Evolutionary conservation across 2,329 filamentous ascomycete species (phyloP).

Genomic region (Talaromyces sp.): DNA sequence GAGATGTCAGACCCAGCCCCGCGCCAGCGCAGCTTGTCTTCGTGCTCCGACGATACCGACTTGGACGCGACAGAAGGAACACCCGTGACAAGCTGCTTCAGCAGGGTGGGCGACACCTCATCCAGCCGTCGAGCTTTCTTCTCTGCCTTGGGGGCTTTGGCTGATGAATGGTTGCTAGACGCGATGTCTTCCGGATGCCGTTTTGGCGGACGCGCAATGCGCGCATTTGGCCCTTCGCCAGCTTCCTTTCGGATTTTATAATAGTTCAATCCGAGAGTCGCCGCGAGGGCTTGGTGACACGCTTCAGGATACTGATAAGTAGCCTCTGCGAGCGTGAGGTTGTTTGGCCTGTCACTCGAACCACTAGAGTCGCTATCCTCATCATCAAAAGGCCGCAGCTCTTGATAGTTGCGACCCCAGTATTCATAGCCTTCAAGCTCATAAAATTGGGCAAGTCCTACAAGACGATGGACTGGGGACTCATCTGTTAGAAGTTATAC

Average conservation of each 20-base stretch:
- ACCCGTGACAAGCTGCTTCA: slow-evolving; percentile 29
- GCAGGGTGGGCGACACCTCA: slow-evolving; percentile 24
- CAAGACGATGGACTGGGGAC: slow-evolving; percentile 31
- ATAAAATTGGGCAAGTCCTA: slow-evolving; percentile 37
- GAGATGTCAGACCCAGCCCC: slow-evolving; percentile 28
- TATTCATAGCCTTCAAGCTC: slow-evolving; percentile 34
- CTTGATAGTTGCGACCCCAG: slow-evolving; percentile 32
- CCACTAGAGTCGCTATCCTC: slow-evolving; percentile 34
- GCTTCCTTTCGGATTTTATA: slow-evolving; percentile 38
- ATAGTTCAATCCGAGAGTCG: slow-evolving; percentile 35
- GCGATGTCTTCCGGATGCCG: slow-evolving; percentile 30
- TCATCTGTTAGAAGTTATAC: slow-evolving; percentile 10
- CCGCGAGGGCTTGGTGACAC: slow-evolving; percentile 36
- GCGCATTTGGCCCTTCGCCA: slow-evolving; percentile 26
- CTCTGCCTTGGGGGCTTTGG: slow-evolving; percentile 29
- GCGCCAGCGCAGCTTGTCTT: slow-evolving; percentile 32
- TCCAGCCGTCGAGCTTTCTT: slow-evolving; percentile 30
- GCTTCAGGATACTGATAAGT: slow-evolving; percentile 32
- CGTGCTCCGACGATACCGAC: slow-evolving; percentile 25
- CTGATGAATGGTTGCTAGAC: slow-evolving; percentile 21
- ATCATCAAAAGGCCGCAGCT: slow-evolving; percentile 22
- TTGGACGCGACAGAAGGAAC: slow-evolving; percentile 27
- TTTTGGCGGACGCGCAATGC: slow-evolving; percentile 26
- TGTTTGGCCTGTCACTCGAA: slow-evolving; percentile 31
- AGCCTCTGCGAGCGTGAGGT: slow-evolving; percentile 31